Conservation (phyloP, 768 basidiomycete species). For the Lactifluus piperatus region DNA sequence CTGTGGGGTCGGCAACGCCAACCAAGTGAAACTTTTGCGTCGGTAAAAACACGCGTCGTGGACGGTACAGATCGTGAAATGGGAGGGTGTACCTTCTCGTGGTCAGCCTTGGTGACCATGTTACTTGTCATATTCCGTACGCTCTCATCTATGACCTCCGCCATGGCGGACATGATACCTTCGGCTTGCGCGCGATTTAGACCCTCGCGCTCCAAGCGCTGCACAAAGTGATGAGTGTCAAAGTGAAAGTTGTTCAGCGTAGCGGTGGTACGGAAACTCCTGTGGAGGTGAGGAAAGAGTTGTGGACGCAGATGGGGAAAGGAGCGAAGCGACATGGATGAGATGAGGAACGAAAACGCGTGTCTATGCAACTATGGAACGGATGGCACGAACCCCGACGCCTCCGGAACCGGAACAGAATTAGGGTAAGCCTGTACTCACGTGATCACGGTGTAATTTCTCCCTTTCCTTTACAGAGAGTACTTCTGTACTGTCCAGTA, state of each 20-base stretch:
- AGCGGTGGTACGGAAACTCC: slow-evolving; percentile 10
- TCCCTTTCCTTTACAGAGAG: no score
- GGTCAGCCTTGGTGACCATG: slow-evolving; percentile 93
- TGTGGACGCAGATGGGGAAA: slow-evolving; percentile 5
- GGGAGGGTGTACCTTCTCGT: slow-evolving; percentile 70
- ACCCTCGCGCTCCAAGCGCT: slow-evolving; percentile 82
- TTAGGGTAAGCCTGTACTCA: background rate
- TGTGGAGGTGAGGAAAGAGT: background rate
- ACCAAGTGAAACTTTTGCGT: background rate
- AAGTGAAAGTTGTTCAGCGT: slow-evolving; percentile 60
- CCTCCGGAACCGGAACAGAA: no score
- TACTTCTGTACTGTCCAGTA: background rate
- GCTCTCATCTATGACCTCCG: slow-evolving; percentile 95
- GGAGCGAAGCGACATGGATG: background rate
- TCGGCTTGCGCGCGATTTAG: slow-evolving; percentile 88
- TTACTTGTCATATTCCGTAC: slow-evolving; percentile 92
- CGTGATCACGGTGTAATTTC: no score
- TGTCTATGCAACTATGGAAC: background rate
- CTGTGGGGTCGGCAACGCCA: slow-evolving; percentile 30
- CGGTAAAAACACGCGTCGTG: background rate
- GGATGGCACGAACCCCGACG: no score
- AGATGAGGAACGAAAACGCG: background rate
- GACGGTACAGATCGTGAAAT: background rate
- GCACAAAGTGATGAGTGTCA: slow-evolving; percentile 92
- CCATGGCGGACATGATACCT: slow-evolving; percentile 95